Evolutionary conservation across 768 basidiomycete species (phyloP).

Genomic region (Boletus edulis): DNA sequence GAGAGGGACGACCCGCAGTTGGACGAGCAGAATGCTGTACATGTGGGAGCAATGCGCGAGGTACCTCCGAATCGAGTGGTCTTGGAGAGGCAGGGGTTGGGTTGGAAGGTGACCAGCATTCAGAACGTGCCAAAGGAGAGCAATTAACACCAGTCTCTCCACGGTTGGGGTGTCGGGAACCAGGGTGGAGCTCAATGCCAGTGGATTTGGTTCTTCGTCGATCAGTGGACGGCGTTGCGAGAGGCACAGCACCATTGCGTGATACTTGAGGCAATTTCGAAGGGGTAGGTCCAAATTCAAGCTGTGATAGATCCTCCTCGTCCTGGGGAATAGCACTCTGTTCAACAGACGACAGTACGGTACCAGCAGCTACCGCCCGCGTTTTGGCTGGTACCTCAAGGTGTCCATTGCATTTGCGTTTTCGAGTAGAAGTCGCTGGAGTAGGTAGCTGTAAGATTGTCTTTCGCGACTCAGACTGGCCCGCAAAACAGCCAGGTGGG

Average conservation of each 20-base stretch:
- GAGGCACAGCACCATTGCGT: background rate
- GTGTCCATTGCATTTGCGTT: slow-evolving; percentile 1
- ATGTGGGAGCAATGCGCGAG: background rate
- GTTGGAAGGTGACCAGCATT: background rate
- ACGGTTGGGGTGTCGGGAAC: background rate
- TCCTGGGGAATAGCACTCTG: background rate
- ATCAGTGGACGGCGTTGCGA: slow-evolving; percentile 9
- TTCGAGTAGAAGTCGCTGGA: slow-evolving; percentile 21
- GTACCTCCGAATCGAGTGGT: background rate
- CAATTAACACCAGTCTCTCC: background rate
- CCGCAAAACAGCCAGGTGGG: background rate
- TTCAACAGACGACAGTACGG: background rate
- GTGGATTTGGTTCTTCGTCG: background rate
- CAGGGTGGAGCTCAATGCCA: background rate
- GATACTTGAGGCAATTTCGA: background rate
- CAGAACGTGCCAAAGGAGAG: slow-evolving; percentile 4
- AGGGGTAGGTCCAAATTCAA: background rate
- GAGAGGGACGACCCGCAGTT: background rate
- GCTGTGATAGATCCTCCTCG: slow-evolving; percentile 3
- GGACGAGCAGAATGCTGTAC: background rate
- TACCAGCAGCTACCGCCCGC: background rate
- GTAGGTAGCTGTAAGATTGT: slow-evolving; percentile 21
- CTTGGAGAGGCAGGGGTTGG: background rate
- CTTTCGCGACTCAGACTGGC: slow-evolving; percentile 2
- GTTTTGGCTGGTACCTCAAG: background rate